Base-by-base conservation (phyloP, 257 asterid genomes). In the Misopates orontium region DNA sequence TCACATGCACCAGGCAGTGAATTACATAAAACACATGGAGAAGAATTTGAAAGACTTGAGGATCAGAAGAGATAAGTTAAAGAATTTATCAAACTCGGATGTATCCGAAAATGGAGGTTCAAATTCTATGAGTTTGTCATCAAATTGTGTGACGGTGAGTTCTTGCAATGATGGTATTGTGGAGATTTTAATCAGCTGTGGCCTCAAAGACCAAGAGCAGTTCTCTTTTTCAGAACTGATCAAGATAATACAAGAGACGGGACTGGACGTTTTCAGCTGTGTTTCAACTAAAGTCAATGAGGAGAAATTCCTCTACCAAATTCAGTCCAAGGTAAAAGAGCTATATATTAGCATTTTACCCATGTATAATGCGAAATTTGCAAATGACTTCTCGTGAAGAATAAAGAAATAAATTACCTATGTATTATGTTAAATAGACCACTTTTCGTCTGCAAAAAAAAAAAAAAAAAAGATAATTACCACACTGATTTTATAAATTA, bases 1-100 rank as follows among this genome's bases (percentile, higher is more conserved):
- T 70, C 72, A 56, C 24, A 57, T 74, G 79, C 68, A 66, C 20
- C 72, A 11, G 62, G 77, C 77, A 44, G 72, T 56, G 50, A 66
- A 70, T 25, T 78, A 78, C 72, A 70, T 78, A 48, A 70, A 61
- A 60, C 54, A 78, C 22, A 68, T 61, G 68, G 68, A 66, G 60
- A 61, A 56, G 18, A 61, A 66, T 13, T 70, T 73, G 11, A 21
- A 49, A 60, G 70, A 73, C 56, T 17, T 78, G 49, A 40, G 56
- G 14, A 23, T 22, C 23, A 71, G 24, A 17, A 72, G 72, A 64
- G 65, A 77, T 9, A 4, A 51, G 42, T 51, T 71, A 10, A 55
- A 60, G 54, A 66, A 55, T 1, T 40, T 8, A 6, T 4, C 16
- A 14, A 31, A 21, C 28, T 69, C 54, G 18, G 64, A 20, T 53